Evolutionary conservation across 805 yeast genomes (phyloP), one percentile per base, ranked within the genome.

Genomic region (Myxozyma vanderwaltii): DNA sequence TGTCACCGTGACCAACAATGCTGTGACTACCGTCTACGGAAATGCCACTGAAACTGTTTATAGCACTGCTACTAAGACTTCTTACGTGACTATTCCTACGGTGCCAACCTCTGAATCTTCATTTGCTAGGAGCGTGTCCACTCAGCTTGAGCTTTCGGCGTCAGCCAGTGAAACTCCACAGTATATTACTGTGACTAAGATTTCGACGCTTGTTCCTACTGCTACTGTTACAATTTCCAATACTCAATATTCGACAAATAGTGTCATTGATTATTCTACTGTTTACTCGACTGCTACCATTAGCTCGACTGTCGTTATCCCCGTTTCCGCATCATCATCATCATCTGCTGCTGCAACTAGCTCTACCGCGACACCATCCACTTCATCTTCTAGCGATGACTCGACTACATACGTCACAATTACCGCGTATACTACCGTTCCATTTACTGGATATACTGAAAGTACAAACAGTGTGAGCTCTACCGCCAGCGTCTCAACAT

Each of bases 321-420:
- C 48, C 4, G 52, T 39, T 31, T 17, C 46, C 2, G 54, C 21
- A 7, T 29, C 54, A 3, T 3, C 26, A 38, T 1, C 49, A n/a
- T 29, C 51, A 8, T 23, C 50, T 12, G 43, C 27, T 8, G 15
- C 10, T 24, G 21, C 6, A 2, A 4, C 43, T 38, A 38, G 21
- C 8, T 38, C 43, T n/a, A 21, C 43, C 13, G 43, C 43, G 2
- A 2, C 43, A n/a, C 8, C 43, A 3, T 38, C 43, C 23, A n/a
- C 19, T 21, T 10, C 43, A 12, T 27, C 29, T 23, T 15, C 40
- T 8, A 24, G 45, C 6, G 56, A 36, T n/a, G 56, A 52, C 13
- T 26, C 36, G 29, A 51, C 40, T 19, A 46, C 52, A 1, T 56
- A 56, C 49, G 27, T 51, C 26, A 48, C 53, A 21, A 50, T 57